Evolutionary conservation across 768 basidiomycete species (phyloP), one percentile per base, ranked within the genome.

Genomic region (Phylloporus arenicola): DNA sequence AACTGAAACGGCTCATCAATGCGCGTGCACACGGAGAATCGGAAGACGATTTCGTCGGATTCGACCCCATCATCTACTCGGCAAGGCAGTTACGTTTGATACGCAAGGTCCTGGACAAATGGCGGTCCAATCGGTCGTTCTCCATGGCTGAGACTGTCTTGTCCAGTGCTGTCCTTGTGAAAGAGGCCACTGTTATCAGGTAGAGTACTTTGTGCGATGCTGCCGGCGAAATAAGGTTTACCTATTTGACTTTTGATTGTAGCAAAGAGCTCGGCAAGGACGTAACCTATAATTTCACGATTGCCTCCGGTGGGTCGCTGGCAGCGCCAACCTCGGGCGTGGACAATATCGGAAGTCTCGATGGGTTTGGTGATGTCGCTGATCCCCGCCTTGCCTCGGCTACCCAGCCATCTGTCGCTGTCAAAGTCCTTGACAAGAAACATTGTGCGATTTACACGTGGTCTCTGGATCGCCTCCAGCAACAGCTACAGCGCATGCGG

Each of bases 171-270:
- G 84, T 93, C 2, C 65, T 85, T 48, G 74, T 97, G 35, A 94
- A 96, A 68, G 96, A 99, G 70, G 95, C 92, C 6, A 97, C 96
- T 67, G 77, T 97, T 41, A 87, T 96, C 59, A 92, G 89, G 87
- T 86, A 55, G 33, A 3, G 8, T 50, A 35, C 34, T 25, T 52
- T 42, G 7, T 40, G 6, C 24, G 12, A 16, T 13, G 19, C 3
- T 22, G 19, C 30, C 22, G 42, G 22, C 13, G 34, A 45, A 44
- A 35, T 29, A 41, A 38, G 16, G 25, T 50, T 53, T 39, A 48
- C 47, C 30, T 19, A 51, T 51, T 54, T 25, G 50, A 51, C 44
- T 52, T 45, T 53, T 8, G 14, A 24, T 41, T 51, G 35, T 63
- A 93, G 92, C 71, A 88, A 85, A 63, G 90, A 94, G 67, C 80